Base-by-base conservation (phyloP, 2,329 filamentous ascomycete species). In the Arthrinium phaeospermum region DNA sequence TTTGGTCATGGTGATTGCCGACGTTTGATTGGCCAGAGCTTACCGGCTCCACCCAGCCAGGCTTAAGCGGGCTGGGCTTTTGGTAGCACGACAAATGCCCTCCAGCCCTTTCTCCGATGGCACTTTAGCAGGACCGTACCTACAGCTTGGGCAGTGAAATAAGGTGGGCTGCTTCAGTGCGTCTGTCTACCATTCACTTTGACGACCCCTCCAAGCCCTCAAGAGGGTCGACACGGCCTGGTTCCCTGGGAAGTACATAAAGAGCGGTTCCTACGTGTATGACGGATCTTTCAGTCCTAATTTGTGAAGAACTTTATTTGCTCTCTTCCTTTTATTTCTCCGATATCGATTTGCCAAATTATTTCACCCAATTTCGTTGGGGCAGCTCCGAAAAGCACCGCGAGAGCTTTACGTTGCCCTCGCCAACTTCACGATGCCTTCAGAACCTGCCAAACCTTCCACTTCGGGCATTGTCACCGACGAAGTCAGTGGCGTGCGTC, bases 381-480 rank as follows among this genome's bases (percentile, higher is more conserved):
- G 57, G 34, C 34, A 22, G 34, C 57, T 41, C 34, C 57, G 34
- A 41, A 64, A 64, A 4, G 37, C 57, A 30, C 53, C 8, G 34
- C 3, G 6, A 24, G 57, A 64, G 57, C 57, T 64, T 64, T n/a
- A 41, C 57, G 8, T 41, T 41, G 57, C 30, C 34, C 57, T 41
- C 34, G 19, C 57, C 57, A 64, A 64, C 22, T n/a, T 64, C 57
- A 64, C 57, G 57, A 64, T 64, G 57, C 57, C 57, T 64, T 64
- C 57, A 64, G 57, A 64, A 64, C 57, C 68, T 24, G 68, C 68
- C 46, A 70, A 57, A 41, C 47, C 88, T 51, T 86, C 89, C 72
- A 91, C 89, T 69, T 86, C 94, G 53, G 93, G 93, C 76, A 96
- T 96, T 80, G 92, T 96, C 77, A 92, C 92, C 70, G 92, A 95